Base-by-base conservation (phyloP, 2,329 filamentous ascomycete genomes). In the Magnaporthiopsis rhizophila region DNA sequence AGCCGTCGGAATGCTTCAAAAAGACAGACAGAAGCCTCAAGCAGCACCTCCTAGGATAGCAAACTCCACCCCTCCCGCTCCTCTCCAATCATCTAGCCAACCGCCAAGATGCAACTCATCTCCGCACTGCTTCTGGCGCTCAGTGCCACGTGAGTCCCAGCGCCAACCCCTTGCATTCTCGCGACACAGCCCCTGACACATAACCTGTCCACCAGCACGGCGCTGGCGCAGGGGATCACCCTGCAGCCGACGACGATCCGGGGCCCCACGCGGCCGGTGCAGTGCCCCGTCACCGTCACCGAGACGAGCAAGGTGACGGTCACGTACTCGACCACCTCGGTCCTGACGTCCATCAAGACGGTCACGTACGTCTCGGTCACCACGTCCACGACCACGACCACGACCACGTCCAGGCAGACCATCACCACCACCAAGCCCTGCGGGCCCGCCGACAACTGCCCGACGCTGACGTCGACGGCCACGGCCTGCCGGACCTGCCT, bases 401-500 rank as follows among this genome's bases (percentile, higher is more conserved):
- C 62, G 5, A 26, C 53, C 24, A 59, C 57, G 12, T 59, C 62
- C 15, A 36, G 53, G 59, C 26, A 11, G 50, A 65, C 62, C 57
- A 28, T 26, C 34, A 64, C 59, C 59, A 64, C 50, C 30, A 66
- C 62, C 36, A 38, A 56, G 21, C 60, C 64, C 59, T 64, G 65
- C 62, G 32, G 57, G 38, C 32, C 62, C 21, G 26, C 34, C 24
- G 62, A 30, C 56, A 59, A 58, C 61, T 67, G 66, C 60, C 66
- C 66, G 24, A 67, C 66, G 7, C 63, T 67, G 30, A 66, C 65
- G 18, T 61, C 63, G 12, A 67, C 66, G 45, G 66, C 59, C 21
- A 67, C 66, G 6, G 66, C 65, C 3, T 67, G 66, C 59, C 58
- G 34, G 13, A 67, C 65, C 30, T 67, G 66, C 62, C 59, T 67